Conservation (phyloP, 2,329 filamentous ascomycete genomes). For the Anthostomella pinea region DNA sequence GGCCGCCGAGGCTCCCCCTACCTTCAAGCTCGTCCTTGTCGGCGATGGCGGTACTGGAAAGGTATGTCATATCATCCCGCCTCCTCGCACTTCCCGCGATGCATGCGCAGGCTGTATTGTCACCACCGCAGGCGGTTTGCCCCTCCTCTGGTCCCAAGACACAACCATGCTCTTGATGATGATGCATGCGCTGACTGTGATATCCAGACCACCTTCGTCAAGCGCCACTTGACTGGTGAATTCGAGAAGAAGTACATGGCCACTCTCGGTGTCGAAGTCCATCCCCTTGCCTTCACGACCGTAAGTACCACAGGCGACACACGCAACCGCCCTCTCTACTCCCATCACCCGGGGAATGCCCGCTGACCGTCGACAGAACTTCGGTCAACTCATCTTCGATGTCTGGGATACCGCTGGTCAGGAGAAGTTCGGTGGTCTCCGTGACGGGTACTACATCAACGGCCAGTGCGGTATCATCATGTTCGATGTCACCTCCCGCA, state of each 20-base stretch:
- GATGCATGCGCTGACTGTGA: slow-evolving; percentile 18
- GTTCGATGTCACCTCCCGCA: slow-evolving; percentile 99
- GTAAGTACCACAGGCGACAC: slow-evolving; percentile 68
- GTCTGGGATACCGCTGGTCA: slow-evolving; percentile 99
- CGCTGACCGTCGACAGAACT: slow-evolving; percentile 60
- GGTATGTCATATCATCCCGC: slow-evolving; percentile 68
- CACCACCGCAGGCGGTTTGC: slow-evolving; percentile 24
- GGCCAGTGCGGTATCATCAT: slow-evolving; percentile 99
- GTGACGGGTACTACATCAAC: slow-evolving; percentile 99
- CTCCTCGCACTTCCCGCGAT: no score
- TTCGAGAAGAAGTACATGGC: slow-evolving; percentile 99
- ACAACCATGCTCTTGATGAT: slow-evolving; percentile 7
- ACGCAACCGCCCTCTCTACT: slow-evolving; percentile 7
- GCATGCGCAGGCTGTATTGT: no score
- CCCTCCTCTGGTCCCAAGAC: slow-evolving; percentile 23
- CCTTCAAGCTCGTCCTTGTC: slow-evolving; percentile 99
- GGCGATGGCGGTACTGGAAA: slow-evolving; percentile 99
- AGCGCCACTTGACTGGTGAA: slow-evolving; percentile 99
- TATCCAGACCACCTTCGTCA: slow-evolving; percentile 95
- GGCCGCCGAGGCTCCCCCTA: slow-evolving; percentile 64
- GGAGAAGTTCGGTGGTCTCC: slow-evolving; percentile 99
- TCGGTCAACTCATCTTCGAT: slow-evolving; percentile 95
- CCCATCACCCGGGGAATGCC: slow-evolving; percentile 20
- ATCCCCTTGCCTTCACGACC: slow-evolving; percentile 96
- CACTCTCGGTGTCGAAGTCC: slow-evolving; percentile 98